These are phyloP conservation scores for Jatropha curcas DNA, from an alignment of 345 rosid species.

Conservation along the genomic window DNA sequence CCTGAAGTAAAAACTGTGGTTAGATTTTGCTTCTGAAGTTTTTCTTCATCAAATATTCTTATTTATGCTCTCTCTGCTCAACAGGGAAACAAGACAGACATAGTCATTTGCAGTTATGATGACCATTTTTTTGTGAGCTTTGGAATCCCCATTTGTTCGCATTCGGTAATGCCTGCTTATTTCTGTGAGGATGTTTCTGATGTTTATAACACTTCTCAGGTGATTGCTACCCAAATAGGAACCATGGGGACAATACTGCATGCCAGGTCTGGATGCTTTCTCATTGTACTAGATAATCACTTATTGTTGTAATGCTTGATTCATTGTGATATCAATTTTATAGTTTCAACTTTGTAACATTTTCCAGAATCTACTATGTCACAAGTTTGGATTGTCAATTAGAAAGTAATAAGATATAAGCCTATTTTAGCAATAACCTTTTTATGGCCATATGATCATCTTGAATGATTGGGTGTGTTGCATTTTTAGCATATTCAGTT, in stretches of 20 bases:
- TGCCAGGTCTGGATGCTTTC: slow-evolving; percentile 53
- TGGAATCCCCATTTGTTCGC: background rate
- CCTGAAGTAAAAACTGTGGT: background rate
- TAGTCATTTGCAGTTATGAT: slow-evolving; percentile 70
- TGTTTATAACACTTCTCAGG: slow-evolving; percentile 45
- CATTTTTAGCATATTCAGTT: background rate
- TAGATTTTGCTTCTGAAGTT: background rate
- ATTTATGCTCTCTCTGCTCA: slow-evolving; percentile 20
- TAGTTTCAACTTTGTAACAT: background rate
- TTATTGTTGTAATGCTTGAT: background rate
- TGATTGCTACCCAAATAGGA: slow-evolving; percentile 83
- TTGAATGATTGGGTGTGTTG: background rate
- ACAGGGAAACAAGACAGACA: slow-evolving; percentile 82
- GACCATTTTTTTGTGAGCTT: slow-evolving; percentile 81
- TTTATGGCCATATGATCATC: background rate
- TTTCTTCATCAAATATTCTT: slow-evolving; percentile 1
- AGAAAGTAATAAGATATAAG: background rate
- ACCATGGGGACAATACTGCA: slow-evolving; percentile 84
- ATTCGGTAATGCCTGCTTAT: background rate
- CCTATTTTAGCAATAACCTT: background rate
- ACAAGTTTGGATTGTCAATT: background rate
- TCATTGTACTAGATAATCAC: background rate
- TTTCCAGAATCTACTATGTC: background rate
- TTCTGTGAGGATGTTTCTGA: slow-evolving; percentile 9
- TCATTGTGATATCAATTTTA: background rate